Evolutionary conservation across 495 filamentous ascomycete species (phyloP).

Genomic region (Penicillium herquei): DNA sequence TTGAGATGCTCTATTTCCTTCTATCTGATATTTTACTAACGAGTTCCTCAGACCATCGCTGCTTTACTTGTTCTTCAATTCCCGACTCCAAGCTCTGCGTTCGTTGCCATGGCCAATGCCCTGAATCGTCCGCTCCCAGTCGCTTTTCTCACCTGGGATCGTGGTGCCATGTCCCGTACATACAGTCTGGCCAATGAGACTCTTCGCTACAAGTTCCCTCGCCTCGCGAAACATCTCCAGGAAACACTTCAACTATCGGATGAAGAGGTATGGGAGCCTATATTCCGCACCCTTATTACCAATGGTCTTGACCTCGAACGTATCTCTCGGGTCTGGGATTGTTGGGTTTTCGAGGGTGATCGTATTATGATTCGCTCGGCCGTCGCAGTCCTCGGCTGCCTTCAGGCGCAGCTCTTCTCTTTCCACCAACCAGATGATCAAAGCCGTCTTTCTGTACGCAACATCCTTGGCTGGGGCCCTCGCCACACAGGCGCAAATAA

Average conservation of each 20-base stretch:
- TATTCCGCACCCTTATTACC: conserved; percentile 59
- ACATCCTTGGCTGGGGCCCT: conserved; percentile 54
- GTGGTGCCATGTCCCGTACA: conserved; percentile 65
- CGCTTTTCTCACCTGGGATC: conserved; percentile 80
- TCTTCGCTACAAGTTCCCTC: conserved; percentile 68
- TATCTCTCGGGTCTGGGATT: conserved; percentile 82
- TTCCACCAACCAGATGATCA: conserved; percentile 45
- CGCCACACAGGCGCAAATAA: conserved; percentile 33
- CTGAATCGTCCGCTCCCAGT: conserved; percentile 87
- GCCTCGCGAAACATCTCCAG: conserved; percentile 66
- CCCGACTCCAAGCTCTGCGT: conserved; percentile 66
- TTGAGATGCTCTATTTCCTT: neutral
- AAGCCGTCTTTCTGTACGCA: conserved; percentile 31
- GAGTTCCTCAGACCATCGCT: conserved; percentile 57
- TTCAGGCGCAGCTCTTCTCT: conserved; percentile 64
- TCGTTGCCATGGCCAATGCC: conserved; percentile 80
- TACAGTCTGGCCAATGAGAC: conserved; percentile 71
- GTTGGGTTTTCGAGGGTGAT: conserved; percentile 93
- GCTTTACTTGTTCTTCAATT: conserved; percentile 86
- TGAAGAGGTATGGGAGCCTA: conserved; percentile 53
- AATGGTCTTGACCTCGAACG: conserved; percentile 66
- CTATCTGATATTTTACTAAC: neutral
- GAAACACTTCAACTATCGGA: conserved; percentile 44
- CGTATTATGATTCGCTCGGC: conserved; percentile 73
- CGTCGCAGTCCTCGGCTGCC: conserved; percentile 63